Percentiles rank a stretch among this genome's conserved stretches.
Evolutionary conservation across 177 flowering plant genomes (phyloP).

Genomic region (Vitis hybrid): DNA sequence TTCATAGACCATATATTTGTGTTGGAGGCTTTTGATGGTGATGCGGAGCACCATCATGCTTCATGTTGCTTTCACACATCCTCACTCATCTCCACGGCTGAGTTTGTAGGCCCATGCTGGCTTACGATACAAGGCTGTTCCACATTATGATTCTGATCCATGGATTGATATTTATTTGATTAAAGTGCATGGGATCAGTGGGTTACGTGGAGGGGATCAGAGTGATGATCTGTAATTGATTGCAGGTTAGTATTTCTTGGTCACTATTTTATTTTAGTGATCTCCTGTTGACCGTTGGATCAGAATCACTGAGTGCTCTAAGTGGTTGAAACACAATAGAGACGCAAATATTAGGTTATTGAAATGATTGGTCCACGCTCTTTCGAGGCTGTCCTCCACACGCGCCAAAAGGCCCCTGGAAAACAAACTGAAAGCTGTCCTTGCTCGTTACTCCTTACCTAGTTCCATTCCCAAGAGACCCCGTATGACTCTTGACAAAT

Average conservation of each 20-base stretch:
- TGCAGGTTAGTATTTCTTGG: background rate
- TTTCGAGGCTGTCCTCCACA: background rate
- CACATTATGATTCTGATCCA: background rate
- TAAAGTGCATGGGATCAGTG: background rate
- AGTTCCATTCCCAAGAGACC: background rate
- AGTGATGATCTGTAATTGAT: background rate
- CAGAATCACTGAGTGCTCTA: background rate
- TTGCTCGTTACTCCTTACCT: background rate
- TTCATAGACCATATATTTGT: background rate
- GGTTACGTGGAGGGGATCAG: background rate
- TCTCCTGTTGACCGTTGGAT: slow-evolving; percentile 7
- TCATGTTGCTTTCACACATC: background rate
- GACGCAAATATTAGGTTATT: background rate
- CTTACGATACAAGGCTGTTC: background rate
- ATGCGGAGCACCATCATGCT: slow-evolving; percentile 5
- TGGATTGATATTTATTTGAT: background rate
- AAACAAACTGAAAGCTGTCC: background rate
- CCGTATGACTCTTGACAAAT: too few relatives aligned
- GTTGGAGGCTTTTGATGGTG: background rate
- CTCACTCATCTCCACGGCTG: background rate
- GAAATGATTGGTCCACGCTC: background rate
- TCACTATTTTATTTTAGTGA: background rate
- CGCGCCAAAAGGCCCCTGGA: background rate
- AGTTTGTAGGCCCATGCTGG: background rate
- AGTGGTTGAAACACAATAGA: background rate